Evolutionary conservation across 139 green algal genomes (phyloP).

Genomic region (Eudorina sp.): DNA sequence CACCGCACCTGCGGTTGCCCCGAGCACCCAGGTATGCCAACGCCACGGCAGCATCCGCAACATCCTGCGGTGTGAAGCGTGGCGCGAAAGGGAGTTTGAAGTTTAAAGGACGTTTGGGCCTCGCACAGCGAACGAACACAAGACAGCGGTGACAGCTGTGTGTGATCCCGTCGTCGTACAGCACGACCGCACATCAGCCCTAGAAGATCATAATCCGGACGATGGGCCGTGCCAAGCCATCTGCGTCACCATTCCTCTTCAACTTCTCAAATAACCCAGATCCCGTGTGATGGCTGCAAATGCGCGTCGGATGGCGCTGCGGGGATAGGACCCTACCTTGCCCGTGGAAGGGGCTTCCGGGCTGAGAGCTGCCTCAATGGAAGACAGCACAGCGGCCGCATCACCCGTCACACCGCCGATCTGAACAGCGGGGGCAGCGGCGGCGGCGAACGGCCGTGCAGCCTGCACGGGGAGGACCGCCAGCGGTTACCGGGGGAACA

Average conservation of each 20-base stretch:
- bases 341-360: not conserved
- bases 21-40: constrained; percentile 69
- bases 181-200: too few relatives aligned
- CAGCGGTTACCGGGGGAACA: not conserved
- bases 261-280: too few relatives aligned
- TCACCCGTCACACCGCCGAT: not conserved
- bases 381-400: constrained; percentile 18
- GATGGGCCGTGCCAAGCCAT: too few relatives aligned
- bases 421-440: not conserved
- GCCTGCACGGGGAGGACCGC: not conserved
- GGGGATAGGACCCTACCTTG: not conserved
- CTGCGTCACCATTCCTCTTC: too few relatives aligned
- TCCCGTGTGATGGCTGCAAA: not conserved
- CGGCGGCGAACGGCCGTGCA: not conserved
- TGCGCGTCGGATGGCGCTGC: not conserved
- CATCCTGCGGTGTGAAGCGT: constrained; percentile 44
- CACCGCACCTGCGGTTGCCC: constrained; percentile 60
- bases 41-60: constrained; percentile 67
- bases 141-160: not conserved
- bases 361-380: not conserved
- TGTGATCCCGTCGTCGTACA: not conserved
- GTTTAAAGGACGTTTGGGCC: not conserved
- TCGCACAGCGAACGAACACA: not conserved
- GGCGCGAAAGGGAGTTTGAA: not conserved
- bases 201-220: not conserved